Evolutionary conservation across 1,284 basidiomycete species (phyloP).

Genomic region (Fistulinella cinereoalba): DNA sequence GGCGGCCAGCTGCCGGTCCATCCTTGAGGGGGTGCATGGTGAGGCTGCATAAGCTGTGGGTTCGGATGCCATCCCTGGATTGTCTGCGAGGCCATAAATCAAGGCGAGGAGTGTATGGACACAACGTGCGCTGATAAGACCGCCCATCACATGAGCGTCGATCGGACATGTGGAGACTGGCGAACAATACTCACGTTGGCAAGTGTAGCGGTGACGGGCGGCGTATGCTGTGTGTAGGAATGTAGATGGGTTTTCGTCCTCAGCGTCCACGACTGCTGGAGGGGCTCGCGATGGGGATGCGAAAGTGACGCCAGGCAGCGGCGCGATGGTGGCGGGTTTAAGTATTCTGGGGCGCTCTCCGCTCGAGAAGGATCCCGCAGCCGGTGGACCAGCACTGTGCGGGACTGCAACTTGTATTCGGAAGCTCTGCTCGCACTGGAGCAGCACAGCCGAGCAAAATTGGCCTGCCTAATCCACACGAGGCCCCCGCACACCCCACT

Average conservation of each 20-base stretch:
- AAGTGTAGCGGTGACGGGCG: too few species aligned
- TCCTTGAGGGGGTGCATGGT: conserved; percentile 26
- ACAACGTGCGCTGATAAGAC: neutral
- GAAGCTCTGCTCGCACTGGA: neutral
- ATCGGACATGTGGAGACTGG: too few species aligned
- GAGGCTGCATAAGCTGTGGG: conserved; percentile 33
- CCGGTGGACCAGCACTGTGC: too few species aligned
- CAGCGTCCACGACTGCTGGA: too few species aligned
- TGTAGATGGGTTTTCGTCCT: too few species aligned
- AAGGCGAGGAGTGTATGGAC: neutral
- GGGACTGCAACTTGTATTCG: conserved; percentile 26
- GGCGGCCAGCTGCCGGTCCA: conserved; percentile 36
- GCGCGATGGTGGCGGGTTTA: too few species aligned
- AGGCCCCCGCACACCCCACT: conserved; percentile 20
- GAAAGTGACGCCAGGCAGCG: too few species aligned
- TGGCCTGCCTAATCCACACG: neutral
- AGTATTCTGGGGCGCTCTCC: too few species aligned
- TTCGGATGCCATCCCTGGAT: conserved; percentile 35
- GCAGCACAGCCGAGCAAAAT: conserved; percentile 20
- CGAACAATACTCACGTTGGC: too few species aligned
- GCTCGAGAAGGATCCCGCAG: too few species aligned
- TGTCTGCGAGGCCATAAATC: conserved; percentile 26
- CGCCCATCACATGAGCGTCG: neutral
- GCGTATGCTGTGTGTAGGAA: too few species aligned
- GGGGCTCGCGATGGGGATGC: too few species aligned